Conservation (phyloP, 495 filamentous ascomycete genomes). For the Trypethelium eluteriae region DNA sequence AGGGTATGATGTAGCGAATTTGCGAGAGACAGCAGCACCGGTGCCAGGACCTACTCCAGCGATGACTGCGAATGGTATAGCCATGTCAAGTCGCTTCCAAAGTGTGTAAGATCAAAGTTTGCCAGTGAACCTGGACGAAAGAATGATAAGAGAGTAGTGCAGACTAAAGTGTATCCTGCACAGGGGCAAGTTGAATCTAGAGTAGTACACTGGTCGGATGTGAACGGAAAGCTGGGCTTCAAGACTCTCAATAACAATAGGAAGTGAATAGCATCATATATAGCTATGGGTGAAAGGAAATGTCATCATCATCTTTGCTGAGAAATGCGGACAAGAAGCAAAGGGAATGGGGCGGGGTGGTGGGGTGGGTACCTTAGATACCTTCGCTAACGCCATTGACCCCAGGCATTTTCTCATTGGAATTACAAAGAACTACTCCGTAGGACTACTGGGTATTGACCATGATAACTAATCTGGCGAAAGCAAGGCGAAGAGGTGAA, state of each 20-base stretch:
- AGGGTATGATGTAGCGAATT: constrained; percentile 63
- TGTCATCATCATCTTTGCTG: constrained; percentile 3
- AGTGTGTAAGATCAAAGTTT: not conserved
- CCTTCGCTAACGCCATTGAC: not conserved
- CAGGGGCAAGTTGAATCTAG: too few relatives aligned
- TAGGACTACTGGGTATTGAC: too few relatives aligned
- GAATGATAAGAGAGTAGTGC: not conserved
- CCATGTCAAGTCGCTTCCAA: not conserved
- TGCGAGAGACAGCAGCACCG: constrained; percentile 53
- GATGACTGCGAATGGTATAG: constrained; percentile 57
- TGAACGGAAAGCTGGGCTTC: too few relatives aligned
- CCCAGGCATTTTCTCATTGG: not conserved
- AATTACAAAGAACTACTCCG: too few relatives aligned
- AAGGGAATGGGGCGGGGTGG: not conserved
- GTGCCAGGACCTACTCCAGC: constrained; percentile 71
- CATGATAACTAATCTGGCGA: not conserved
- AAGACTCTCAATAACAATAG: too few relatives aligned
- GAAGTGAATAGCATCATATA: not conserved
- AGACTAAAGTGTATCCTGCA: not conserved
- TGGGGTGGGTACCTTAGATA: too few relatives aligned
- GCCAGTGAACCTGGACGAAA: not conserved
- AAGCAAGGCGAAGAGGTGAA: not conserved
- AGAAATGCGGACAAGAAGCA: not conserved
- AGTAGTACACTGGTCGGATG: too few relatives aligned
- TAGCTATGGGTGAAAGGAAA: not conserved